Conservation (phyloP, 164 flowering plant species). For the Paratinospora sagittata region DNA sequence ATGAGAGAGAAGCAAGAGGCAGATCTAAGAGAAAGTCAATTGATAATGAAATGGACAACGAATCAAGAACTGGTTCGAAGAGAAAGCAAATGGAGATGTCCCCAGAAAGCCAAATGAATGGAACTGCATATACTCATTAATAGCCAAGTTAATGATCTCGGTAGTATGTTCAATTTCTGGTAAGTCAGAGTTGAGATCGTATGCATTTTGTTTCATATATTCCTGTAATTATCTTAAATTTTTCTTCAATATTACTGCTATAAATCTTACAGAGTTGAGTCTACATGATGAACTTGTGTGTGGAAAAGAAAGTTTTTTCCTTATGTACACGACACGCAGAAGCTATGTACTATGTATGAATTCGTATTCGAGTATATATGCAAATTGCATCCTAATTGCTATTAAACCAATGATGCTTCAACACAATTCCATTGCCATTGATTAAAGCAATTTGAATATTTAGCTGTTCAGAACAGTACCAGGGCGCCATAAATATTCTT, state of each 20-base stretch:
- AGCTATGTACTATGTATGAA: no score
- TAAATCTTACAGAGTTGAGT: no score
- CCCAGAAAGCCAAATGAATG: constrained; percentile 9
- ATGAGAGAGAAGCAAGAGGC: constrained; percentile 37
- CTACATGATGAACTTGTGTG: background rate
- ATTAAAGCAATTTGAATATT: no score
- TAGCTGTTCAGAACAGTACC: no score
- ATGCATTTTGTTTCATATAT: no score
- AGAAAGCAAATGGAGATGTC: constrained; percentile 11
- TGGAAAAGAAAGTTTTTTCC: background rate
- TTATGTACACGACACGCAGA: no score
- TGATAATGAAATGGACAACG: constrained; percentile 20
- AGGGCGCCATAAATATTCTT: no score
- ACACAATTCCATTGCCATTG: no score
- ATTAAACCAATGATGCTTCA: background rate
- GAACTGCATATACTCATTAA: background rate
- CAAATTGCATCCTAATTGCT: background rate
- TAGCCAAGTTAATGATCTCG: background rate
- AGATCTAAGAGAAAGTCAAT: constrained; percentile 35
- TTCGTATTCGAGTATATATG: background rate
- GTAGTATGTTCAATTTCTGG: background rate
- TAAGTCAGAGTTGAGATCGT: no score
- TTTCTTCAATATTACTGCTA: background rate
- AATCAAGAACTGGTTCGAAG: constrained; percentile 21
- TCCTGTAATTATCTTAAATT: background rate